These are phyloP conservation scores for Solanum medicagineum DNA, from an alignment of 257 asterid genomes.

Conservation along the genomic window DNA sequence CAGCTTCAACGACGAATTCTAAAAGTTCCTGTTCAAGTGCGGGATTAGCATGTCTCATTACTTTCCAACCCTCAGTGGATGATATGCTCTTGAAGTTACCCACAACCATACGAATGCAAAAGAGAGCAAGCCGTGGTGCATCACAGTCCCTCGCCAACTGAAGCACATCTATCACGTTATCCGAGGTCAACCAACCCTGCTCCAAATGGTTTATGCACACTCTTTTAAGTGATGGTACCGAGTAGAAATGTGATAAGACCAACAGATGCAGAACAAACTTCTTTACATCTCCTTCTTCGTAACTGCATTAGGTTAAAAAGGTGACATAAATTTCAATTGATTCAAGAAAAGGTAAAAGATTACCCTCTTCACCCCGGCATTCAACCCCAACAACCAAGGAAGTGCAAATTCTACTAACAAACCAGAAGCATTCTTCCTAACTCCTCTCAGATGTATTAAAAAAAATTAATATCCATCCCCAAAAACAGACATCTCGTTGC, in stretches of 20 bases:
- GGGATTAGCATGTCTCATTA: slow-evolving; percentile 60
- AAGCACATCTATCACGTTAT: slow-evolving; percentile 63
- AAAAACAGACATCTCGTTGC: not conserved
- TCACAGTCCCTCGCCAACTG: slow-evolving; percentile 69
- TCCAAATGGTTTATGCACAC: slow-evolving; percentile 44
- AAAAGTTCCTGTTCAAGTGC: slow-evolving; percentile 75
- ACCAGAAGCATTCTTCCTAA: not conserved
- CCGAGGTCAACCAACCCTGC: slow-evolving; percentile 45
- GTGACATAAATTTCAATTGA: not conserved
- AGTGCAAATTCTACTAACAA: not conserved
- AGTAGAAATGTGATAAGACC: slow-evolving; percentile 61
- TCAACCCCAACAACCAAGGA: not conserved
- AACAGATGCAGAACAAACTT: slow-evolving; percentile 69
- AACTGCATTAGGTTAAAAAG: slow-evolving; percentile 34
- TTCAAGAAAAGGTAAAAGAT: not conserved
- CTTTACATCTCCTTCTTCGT: slow-evolving; percentile 57
- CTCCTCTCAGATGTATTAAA: not conserved
- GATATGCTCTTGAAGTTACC: slow-evolving; percentile 61
- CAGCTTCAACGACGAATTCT: slow-evolving; percentile 68
- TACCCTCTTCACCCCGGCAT: too few relatives aligned
- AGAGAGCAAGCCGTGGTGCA: slow-evolving; percentile 48
- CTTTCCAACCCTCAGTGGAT: slow-evolving; percentile 82
- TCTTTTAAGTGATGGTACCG: slow-evolving; percentile 53
- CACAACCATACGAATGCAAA: slow-evolving; percentile 45
- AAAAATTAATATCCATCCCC: not conserved